Evolutionary conservation across 1,284 basidiomycete species (phyloP), one percentile per base, ranked within the genome.

Genomic region (Cronartium quercuum): DNA sequence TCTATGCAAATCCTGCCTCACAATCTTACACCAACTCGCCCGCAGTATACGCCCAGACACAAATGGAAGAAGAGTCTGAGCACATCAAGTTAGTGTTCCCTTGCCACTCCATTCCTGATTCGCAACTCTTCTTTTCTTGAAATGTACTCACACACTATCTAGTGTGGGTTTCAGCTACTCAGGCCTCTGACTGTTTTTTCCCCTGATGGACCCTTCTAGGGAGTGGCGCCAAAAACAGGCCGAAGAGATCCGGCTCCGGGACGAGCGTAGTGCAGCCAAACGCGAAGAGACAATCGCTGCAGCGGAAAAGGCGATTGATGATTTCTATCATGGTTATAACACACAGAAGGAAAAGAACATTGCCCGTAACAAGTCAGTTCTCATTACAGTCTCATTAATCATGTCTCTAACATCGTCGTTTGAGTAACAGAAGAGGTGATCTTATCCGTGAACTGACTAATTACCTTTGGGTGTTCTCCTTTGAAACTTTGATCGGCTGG

Each of bases 291-390:
- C 90, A 64, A 89, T 94, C 79, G 86, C 87, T 67, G 91, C 89
- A 82, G 96, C 96, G 24, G 94, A 98, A 82, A 88, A 89, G 79
- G 87, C 91, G 38, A 97, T 98, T 78, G 96, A 98, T 83, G 87
- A 90, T 80, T 98, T 98, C 82, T 98, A 98, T 82, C 92, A 93
- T 81, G 89, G 92, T 73, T 98, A 98, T 83, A 88, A 93, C 74
- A 85, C 86, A 77, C 90, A 92, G 84, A 97, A 96, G 85, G 92
- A 95, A 84, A 88, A 88, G 81, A 91, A 89, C 80, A 98, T 99
- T 79, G 86, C 90, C 66, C 89, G 94, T 82, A 99, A 98, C 87
- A 98, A 98, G 93, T 95, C 77, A 80, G 57, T 61, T 38, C 9
- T 40, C 29, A 55, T 35, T 66, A 44, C 47, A 4, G 47, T 57